Evolutionary conservation across 2,329 filamentous ascomycete genomes (phyloP).

Genomic region (Aureobasidium musti): DNA sequence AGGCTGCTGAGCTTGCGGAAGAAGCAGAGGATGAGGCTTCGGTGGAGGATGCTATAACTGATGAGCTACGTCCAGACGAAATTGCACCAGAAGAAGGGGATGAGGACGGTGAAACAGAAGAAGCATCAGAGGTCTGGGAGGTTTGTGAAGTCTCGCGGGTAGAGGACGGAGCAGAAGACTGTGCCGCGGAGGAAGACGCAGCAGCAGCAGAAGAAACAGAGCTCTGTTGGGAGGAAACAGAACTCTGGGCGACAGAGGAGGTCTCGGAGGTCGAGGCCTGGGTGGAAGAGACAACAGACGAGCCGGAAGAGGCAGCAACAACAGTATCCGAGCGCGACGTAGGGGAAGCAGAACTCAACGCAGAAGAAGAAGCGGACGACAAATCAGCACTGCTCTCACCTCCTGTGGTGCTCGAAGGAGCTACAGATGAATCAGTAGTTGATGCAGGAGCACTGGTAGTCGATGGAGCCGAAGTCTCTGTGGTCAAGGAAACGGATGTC

Average conservation of each 20-base stretch:
- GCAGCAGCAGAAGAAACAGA: slow-evolving; percentile 18
- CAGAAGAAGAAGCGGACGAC: slow-evolving; percentile 31
- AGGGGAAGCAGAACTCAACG: slow-evolving; percentile 27
- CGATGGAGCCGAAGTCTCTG: slow-evolving; percentile 31
- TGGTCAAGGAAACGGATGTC: slow-evolving; percentile 35
- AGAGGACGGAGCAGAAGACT: slow-evolving; percentile 17
- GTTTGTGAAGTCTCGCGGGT: slow-evolving; percentile 16
- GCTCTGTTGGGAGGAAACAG: slow-evolving; percentile 23
- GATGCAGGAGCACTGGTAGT: slow-evolving; percentile 20
- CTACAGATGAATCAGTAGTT: slow-evolving; percentile 30
- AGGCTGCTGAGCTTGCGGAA: slow-evolving; percentile 4
- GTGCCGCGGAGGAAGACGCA: slow-evolving; percentile 26
- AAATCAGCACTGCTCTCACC: slow-evolving; percentile 33
- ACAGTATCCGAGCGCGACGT: slow-evolving; percentile 27
- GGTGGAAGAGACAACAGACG: not conserved
- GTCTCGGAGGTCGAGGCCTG: slow-evolving; percentile 13
- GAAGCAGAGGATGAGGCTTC: slow-evolving; percentile 18
- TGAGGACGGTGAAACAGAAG: slow-evolving; percentile 29
- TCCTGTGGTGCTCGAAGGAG: slow-evolving; percentile 31
- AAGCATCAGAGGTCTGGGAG: slow-evolving; percentile 28
- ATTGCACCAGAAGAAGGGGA: slow-evolving; percentile 29
- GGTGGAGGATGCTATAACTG: slow-evolving; percentile 18
- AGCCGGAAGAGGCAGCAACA: slow-evolving; percentile 26
- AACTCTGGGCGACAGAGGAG: slow-evolving; percentile 33
- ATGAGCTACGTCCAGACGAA: slow-evolving; percentile 30